Percentiles rank a stretch among this genome's conserved stretches.
phyloP scores from a whole-genome alignment of 2,329 filamentous ascomycete genomes.

The Fusarium dimerum region DNA sequence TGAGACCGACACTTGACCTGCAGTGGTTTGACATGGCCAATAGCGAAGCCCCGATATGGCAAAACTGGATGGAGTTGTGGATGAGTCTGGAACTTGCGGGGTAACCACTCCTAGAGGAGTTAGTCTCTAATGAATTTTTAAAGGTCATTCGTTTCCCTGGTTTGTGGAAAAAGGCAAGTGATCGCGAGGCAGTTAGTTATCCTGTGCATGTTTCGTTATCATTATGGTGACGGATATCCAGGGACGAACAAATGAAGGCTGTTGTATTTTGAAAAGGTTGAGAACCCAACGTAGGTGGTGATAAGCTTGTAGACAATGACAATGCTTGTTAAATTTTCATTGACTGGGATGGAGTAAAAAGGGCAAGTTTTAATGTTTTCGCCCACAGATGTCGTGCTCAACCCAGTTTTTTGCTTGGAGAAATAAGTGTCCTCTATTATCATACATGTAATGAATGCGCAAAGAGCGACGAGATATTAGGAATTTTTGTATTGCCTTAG shows the following conservation, averaged over 20 bases:
- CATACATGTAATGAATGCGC: too few relatives aligned
- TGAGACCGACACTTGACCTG: background rate
- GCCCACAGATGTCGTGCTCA: too few relatives aligned
- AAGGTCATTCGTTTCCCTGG: background rate
- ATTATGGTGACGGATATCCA: background rate
- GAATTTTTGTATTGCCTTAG: too few relatives aligned
- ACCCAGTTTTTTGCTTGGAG: too few relatives aligned
- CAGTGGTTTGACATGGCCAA: background rate
- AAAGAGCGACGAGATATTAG: too few relatives aligned
- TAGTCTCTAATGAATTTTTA: background rate
- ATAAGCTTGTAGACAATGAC: too few relatives aligned
- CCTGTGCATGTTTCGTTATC: background rate
- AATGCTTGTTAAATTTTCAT: too few relatives aligned
- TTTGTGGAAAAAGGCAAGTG: background rate
- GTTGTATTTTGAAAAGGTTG: too few relatives aligned
- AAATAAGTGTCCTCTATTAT: too few relatives aligned
- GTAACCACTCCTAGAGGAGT: background rate
- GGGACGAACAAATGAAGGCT: background rate
- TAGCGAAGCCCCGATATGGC: background rate
- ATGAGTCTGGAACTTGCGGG: background rate
- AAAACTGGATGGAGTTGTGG: background rate
- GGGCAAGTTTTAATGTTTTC: too few relatives aligned
- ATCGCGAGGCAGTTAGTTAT: background rate
- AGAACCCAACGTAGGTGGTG: too few relatives aligned
- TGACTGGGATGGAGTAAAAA: too few relatives aligned